phyloP scores from a whole-genome alignment of 345 rosid species.

The Barbarea vulgaris region DNA sequence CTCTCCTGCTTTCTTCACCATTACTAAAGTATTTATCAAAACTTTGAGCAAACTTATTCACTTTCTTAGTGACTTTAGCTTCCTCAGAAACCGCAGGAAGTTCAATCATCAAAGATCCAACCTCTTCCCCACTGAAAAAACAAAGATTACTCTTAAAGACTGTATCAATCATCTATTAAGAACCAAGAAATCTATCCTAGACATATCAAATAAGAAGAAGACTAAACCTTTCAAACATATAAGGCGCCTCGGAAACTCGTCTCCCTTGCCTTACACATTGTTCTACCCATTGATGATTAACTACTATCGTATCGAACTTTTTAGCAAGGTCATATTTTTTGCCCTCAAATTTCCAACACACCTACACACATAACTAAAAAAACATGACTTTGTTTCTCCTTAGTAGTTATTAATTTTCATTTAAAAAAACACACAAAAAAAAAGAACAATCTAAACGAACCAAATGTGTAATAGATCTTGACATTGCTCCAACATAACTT shows the following conservation, averaged over 20 bases:
- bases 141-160: no score
- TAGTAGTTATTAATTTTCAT: no score
- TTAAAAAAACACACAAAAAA: background rate
- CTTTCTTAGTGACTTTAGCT: constrained; percentile 36
- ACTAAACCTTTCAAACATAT: constrained; percentile 57
- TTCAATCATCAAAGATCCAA: constrained; percentile 59
- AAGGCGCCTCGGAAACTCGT: constrained; percentile 66
- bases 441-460: constrained; percentile 41
- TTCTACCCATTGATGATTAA: constrained; percentile 88
- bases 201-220: background rate
- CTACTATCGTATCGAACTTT: constrained; percentile 54
- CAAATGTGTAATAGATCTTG: constrained; percentile 75
- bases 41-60: constrained; percentile 39
- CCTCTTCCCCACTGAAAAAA: constrained; percentile 73
- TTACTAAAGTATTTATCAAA: constrained; percentile 33
- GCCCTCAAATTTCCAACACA: constrained; percentile 86
- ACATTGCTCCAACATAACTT: constrained; percentile 76
- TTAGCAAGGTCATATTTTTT: constrained; percentile 65
- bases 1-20: constrained; percentile 25
- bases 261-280: constrained; percentile 67
- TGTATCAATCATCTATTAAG: background rate
- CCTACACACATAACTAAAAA: constrained; percentile 44
- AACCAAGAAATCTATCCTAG: background rate
- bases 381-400: background rate
- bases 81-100: constrained; percentile 41